These are phyloP conservation scores for Chondrus crispus DNA, from an alignment of 23 red algal genomes.

Conservation along the genomic window DNA sequence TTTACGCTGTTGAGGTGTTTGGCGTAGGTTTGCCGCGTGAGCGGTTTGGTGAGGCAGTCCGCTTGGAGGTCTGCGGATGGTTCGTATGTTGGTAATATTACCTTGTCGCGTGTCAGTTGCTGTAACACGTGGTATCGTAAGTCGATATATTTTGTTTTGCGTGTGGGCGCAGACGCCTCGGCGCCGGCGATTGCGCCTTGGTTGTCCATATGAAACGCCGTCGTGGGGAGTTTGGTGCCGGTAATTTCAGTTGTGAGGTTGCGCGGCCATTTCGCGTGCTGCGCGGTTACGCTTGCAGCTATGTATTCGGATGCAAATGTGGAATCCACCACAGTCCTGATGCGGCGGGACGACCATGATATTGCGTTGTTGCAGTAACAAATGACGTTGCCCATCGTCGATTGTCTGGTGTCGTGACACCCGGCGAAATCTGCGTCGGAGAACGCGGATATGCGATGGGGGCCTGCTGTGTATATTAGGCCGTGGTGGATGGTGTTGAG, in stretches of 20 bases:
- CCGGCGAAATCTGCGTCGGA: too few species aligned
- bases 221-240: not conserved
- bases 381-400: not conserved
- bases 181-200: not conserved
- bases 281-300: not conserved
- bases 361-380: not conserved
- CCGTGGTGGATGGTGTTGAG: too few species aligned
- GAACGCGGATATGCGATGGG: too few species aligned
- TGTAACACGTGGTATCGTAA: not conserved
- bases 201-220: too few species aligned
- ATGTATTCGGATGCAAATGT: not conserved
- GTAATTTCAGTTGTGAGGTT: not conserved
- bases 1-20: too few species aligned
- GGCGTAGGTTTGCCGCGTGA: too few species aligned
- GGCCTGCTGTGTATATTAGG: too few species aligned
- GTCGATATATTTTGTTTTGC: not conserved
- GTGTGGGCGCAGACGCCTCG: not conserved
- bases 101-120: too few species aligned
- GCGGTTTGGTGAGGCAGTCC: too few species aligned
- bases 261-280: not conserved
- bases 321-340: not conserved
- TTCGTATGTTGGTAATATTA: too few species aligned
- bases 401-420: not conserved
- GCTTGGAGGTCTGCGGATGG: too few species aligned
- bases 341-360: not conserved